Evolutionary conservation across 78 protist genomes (phyloP), one percentile per base, ranked within the genome.

Genomic region (Creolimax fragrantissima): DNA sequence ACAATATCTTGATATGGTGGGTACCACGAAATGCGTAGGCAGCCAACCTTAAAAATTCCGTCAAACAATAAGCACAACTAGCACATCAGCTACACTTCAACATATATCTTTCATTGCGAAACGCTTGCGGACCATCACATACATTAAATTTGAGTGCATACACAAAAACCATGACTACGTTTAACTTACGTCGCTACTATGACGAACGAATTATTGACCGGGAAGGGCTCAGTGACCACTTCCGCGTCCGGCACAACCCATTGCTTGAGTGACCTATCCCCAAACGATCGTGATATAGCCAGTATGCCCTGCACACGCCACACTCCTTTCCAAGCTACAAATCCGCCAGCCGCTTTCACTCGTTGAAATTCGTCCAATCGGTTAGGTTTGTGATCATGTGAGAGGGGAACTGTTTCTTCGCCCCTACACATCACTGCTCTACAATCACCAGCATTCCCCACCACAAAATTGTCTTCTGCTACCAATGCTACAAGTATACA

Each of bases 321-420:
- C 24, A 58, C 74, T 58, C 74, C 74, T 58, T 58, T 58, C 74
- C 74, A 58, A 24, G 74, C 74, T 24, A 58, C 74, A 58, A 58
- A 58, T 58, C 74, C 74, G 24, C 74, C 74, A 17, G 74, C 74
- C 39, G 11, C 74, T 58, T 58, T 58, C 24, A 84, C 24, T 32
- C 41, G 11, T 24, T 84, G 88, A 32, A 84, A 84, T 42, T 84
- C 45, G 24, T 41, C 88, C 41, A 41, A 2, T 2, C 45, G 11
- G 24, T 84, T 84, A 17, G 88, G 88, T 84, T 84, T 84, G 24
- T 84, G 88, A 84, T 84, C 88, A 84, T 84, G 24, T 24, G 88
- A 84, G 11, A 84, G 45, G 24, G 88, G 88, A 24, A 84, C 88
- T 24, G 88, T 24, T 84, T 84, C 24, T 32, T 32, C 88, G 24